Base-by-base conservation (phyloP, 257 asterid genomes). In the Vinca minor region DNA sequence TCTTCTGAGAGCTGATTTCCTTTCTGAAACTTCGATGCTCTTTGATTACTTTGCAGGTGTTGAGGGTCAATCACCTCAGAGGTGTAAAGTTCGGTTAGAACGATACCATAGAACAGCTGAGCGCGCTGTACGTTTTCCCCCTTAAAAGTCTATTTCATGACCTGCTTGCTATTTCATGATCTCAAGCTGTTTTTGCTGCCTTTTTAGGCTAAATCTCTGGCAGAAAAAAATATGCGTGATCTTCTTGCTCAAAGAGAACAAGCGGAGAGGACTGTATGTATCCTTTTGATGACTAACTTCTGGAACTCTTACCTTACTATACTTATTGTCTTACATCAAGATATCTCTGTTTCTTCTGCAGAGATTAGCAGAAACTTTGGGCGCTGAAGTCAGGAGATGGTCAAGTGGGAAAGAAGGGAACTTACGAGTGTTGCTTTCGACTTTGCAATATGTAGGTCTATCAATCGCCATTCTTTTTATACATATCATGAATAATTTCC, bases 211-310 rank as follows among this genome's bases (percentile, higher is more conserved):
- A 87, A 85, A 74, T 96, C 98, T 69, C 78, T 92, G 56, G 93
- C 95, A 14, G 98, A 89, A 91, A 92, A 92, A 77, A 92, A 87
- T 78, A 85, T 69, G 88, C 95, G 96, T 36, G 98, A 89, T 75
- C 88, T 83, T 77, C 85, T 87, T 64, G 95, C 85, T 39, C 91
- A 89, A 75, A 85, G 83, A 73, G 98, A 92, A 78, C 85, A 81
- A 76, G 95, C 83, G 64, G 96, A 92, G 84, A 85, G 87, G 68
- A 83, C 71, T 79, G 98, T 92, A 81, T 20, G 92, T 56, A 57
- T 48, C 46, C 56, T 49, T 68, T 70, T 56, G 64, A 34, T 63
- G 67, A 71, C 53, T 48, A 55, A 57, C 60, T 70, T 68, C 69
- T 70, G 54, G 4, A 61, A 65, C 17, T 65, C 58, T 64, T 69